A percentile compares a stretch with the other conserved stretches of the same genome.
phyloP scores from a whole-genome alignment of 2,329 filamentous ascomycete species.

The Botrytis galanthina region DNA sequence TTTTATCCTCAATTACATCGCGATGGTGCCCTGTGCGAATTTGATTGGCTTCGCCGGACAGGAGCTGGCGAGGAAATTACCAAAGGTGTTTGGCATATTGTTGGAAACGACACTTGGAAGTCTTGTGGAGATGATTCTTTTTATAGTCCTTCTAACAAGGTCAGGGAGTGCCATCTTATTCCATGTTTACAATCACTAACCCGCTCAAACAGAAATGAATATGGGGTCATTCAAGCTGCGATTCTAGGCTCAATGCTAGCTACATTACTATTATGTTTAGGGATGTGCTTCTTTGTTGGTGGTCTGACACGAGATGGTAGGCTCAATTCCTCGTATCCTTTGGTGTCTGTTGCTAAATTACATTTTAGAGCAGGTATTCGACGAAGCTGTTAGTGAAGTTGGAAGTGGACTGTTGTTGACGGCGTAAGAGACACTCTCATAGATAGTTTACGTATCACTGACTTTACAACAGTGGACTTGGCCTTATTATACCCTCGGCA shows the following conservation, averaged over 20 bases:
- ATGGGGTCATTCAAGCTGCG: constrained; percentile 76
- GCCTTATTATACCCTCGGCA: constrained; percentile 44
- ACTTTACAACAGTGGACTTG: constrained; percentile 44
- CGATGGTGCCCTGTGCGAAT: constrained; percentile 76
- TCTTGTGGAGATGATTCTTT: constrained; percentile 78
- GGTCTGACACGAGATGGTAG: constrained; percentile 59
- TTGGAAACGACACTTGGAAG: constrained; percentile 65
- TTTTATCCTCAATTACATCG: constrained; percentile 70
- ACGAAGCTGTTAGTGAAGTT: constrained; percentile 73
- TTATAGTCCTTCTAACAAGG: constrained; percentile 67
- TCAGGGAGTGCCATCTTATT: background rate
- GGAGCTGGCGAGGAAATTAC: constrained; percentile 70
- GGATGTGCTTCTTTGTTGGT: constrained; percentile 75
- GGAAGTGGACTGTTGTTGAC: constrained; percentile 75
- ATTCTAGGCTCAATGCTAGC: constrained; percentile 82
- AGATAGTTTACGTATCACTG: constrained; percentile 6
- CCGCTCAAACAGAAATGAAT: constrained; percentile 40
- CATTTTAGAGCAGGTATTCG: constrained; percentile 61
- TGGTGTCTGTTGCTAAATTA: constrained; percentile 1
- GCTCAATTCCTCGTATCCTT: background rate
- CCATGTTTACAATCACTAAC: background rate
- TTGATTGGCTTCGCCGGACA: constrained; percentile 72
- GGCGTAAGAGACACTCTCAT: constrained; percentile 55
- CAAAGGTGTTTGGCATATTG: constrained; percentile 67
- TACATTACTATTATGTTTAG: constrained; percentile 76